Evolutionary conservation across 305 asterid genomes (phyloP).

Genomic region (Solanum hybrid): DNA sequence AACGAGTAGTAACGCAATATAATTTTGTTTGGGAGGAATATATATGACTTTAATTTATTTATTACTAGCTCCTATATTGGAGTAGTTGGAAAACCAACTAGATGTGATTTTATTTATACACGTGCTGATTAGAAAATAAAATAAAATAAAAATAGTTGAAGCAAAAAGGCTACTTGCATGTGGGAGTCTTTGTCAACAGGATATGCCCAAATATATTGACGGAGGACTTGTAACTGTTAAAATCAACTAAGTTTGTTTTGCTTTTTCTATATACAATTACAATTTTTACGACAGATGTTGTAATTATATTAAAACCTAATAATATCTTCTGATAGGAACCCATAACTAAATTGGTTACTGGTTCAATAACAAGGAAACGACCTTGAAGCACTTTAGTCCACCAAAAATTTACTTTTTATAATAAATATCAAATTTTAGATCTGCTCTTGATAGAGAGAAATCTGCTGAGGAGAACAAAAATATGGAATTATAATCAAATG

Average conservation of each 20-base stretch:
- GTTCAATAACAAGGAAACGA: background rate
- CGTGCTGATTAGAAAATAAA: background rate
- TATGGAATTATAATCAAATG: background rate
- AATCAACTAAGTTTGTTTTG: background rate
- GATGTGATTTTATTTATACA: background rate
- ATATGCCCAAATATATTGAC: background rate
- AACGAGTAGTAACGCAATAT: background rate
- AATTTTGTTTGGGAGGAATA: background rate
- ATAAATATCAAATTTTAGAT: too few relatives aligned
- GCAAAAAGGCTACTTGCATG: background rate
- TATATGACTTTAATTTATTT: background rate
- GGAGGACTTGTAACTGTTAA: background rate
- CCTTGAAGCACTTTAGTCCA: too few relatives aligned
- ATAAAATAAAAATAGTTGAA: background rate
- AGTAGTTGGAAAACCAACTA: background rate
- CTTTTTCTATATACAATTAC: background rate
- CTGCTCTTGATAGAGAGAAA: background rate
- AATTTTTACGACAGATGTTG: background rate
- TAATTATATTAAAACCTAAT: too few relatives aligned
- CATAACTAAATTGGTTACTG: background rate
- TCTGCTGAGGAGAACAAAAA: background rate
- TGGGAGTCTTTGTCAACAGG: background rate
- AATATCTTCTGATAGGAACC: background rate
- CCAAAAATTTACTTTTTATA: background rate
- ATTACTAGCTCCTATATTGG: background rate